Base-by-base conservation (phyloP, 306 rosid species). In the Abrus pulchellus region DNA sequence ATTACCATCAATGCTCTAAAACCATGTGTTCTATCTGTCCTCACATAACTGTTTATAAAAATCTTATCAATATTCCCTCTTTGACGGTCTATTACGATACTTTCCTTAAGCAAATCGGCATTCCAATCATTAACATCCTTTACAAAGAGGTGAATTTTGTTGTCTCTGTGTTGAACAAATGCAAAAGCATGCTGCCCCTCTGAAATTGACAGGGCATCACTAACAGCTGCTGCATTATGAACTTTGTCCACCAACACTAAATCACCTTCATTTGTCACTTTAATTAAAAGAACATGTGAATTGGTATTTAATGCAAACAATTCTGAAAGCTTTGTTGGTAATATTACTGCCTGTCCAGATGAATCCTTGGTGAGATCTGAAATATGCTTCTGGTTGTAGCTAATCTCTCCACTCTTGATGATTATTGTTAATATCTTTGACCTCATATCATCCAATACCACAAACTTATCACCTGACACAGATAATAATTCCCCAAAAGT, bases 1-100 rank as follows among this genome's bases (percentile, higher is more conserved):
- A 89, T 90, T 75, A 90, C 94, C 84, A 93, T 82, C 89, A 96
- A 85, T 78, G 94, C 97, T 85, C 99, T 92, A 76, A 96, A 96
- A 65, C 99, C 99, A 77, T 87, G 67, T 80, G 97, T 89, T 78
- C 91, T 93, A 85, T 96, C 98, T 10, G 94, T 93, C 69, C 92
- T 93, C 82, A 96, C 80, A 84, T 93, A 96, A 77, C 83, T 88
- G 89, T 96, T 93, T 48, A 96, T 83, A 68, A 93, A 96, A 82
- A 93, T 88, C 83, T 85, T 92, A 52, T 86, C 92, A 64, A 90
- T 89, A 68, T 81, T 78, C 30, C 98, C 99, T 80, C 92, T 88
- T 64, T 88, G 91, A n/a, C 68, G 78, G 81, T 93, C 97, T 84
- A 93, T 82, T 64, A 85, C 89, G 36, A 88, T 54, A 70, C 90